A percentile compares a stretch with the other conserved stretches of the same genome.
Evolutionary conservation across 768 basidiomycete species (phyloP).

Genomic region (Suillus discolor): DNA sequence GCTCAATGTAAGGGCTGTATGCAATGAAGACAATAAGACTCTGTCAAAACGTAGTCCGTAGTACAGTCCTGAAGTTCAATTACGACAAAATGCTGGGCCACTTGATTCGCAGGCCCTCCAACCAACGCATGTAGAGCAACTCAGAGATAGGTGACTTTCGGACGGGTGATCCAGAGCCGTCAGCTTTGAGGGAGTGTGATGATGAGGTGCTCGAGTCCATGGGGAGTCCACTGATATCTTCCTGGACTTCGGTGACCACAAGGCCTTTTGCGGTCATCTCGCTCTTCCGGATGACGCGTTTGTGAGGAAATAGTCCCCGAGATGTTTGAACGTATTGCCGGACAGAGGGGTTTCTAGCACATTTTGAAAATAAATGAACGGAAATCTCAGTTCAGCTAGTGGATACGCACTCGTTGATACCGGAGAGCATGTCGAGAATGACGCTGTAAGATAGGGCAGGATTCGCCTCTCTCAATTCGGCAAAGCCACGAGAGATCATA

Average conservation of each 20-base stretch:
- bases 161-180: slow-evolving; percentile 43
- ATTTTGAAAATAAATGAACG: slow-evolving; percentile 11
- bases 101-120: slow-evolving; percentile 88
- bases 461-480: slow-evolving; percentile 81
- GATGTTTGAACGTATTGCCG: slow-evolving; percentile 83
- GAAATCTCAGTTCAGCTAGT: slow-evolving; percentile 1
- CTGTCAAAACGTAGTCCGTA: background rate
- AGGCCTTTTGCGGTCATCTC: slow-evolving; percentile 86
- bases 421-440: slow-evolving; percentile 85
- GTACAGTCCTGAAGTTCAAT: slow-evolving; percentile 9
- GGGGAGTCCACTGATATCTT: slow-evolving; percentile 61
- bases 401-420: slow-evolving; percentile 83
- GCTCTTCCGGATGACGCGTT: slow-evolving; percentile 75
- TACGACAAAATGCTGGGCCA: slow-evolving; percentile 74
- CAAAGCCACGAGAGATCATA: slow-evolving; percentile 88
- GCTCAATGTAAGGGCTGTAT: background rate
- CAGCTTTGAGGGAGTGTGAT: slow-evolving; percentile 31
- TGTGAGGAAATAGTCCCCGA: slow-evolving; percentile 80
- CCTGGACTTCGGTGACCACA: slow-evolving; percentile 80
- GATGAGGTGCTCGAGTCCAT: slow-evolving; percentile 34
- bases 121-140: slow-evolving; percentile 95
- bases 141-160: slow-evolving; percentile 92
- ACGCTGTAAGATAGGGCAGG: slow-evolving; percentile 85
- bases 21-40: background rate
- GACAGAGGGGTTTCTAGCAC: slow-evolving; percentile 70